Conservation (phyloP, 805 yeast genomes). For the Huiozyma naganishii region DNA sequence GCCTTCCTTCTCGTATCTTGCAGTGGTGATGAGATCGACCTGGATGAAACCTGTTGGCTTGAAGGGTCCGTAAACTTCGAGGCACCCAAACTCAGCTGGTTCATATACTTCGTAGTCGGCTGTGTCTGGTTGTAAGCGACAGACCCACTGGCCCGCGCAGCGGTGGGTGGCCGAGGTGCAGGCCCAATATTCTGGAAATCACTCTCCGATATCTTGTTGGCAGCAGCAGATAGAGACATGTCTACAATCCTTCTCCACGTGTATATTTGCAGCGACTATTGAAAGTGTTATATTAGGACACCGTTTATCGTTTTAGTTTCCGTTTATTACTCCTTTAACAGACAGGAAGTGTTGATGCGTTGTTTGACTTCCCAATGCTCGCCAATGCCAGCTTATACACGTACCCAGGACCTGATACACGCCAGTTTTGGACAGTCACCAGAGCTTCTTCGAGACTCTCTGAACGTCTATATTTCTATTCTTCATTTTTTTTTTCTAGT, state of each 20-base stretch:
- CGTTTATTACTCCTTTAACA: no score
- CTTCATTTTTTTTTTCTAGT: no score
- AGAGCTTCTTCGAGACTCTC: no score
- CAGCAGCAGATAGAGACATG: slow-evolving; percentile 38
- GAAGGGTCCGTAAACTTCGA: background rate
- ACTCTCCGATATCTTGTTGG: slow-evolving; percentile 32
- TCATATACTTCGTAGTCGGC: slow-evolving; percentile 27
- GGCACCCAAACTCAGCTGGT: slow-evolving; percentile 21
- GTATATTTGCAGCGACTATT: background rate
- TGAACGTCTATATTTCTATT: no score
- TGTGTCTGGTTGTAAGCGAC: slow-evolving; percentile 28
- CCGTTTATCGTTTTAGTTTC: no score
- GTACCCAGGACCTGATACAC: no score
- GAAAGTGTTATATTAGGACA: no score
- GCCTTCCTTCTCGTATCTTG: slow-evolving; percentile 16
- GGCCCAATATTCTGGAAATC: slow-evolving; percentile 48
- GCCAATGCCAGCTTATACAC: no score
- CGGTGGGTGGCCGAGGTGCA: slow-evolving; percentile 42
- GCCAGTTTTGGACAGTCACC: no score
- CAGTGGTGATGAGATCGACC: slow-evolving; percentile 8
- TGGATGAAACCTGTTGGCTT: background rate
- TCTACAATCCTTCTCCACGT: background rate
- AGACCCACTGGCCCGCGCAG: slow-evolving; percentile 2
- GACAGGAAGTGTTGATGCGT: no score
- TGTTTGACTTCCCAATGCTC: no score